A percentile compares a stretch with the other conserved stretches of the same genome.
Conservation (phyloP, 805 yeast genomes). For the Pichia phayaonensis region DNA sequence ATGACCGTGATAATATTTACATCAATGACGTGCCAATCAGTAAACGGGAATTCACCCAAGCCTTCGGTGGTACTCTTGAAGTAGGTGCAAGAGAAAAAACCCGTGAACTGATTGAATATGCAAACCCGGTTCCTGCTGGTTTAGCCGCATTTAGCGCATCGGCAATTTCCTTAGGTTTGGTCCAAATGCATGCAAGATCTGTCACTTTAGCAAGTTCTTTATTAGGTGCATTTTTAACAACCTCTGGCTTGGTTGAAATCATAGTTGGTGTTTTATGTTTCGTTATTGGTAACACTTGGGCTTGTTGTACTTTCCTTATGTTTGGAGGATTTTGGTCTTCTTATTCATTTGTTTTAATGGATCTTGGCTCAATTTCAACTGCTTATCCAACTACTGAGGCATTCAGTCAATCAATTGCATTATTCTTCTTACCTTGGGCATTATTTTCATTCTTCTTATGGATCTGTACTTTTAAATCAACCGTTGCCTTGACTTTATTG, state of each 20-base stretch:
- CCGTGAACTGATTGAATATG: constrained; percentile 22
- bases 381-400: constrained; percentile 33
- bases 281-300: constrained; percentile 47
- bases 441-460: constrained; percentile 41
- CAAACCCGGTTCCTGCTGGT: constrained; percentile 50
- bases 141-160: constrained; percentile 41
- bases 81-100: constrained; percentile 32
- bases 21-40: constrained; percentile 37
- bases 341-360: constrained; percentile 39
- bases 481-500: constrained; percentile 33
- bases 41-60: constrained; percentile 49
- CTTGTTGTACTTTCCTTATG: constrained; percentile 42
- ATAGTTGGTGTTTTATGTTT: constrained; percentile 47
- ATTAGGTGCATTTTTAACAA: constrained; percentile 39
- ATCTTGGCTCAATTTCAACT: constrained; percentile 34
- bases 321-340: constrained; percentile 52
- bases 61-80: constrained; percentile 53
- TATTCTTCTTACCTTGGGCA: constrained; percentile 45
- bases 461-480: constrained; percentile 42
- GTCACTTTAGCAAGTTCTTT: constrained; percentile 36
- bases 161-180: constrained; percentile 41
- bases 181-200: constrained; percentile 39
- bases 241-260: constrained; percentile 43
- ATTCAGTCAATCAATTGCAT: constrained; percentile 38
- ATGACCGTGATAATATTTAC: constrained; percentile 34